Base-by-base conservation (phyloP, 371 early-diverging fungal genomes). In the Mycotypha africana region DNA sequence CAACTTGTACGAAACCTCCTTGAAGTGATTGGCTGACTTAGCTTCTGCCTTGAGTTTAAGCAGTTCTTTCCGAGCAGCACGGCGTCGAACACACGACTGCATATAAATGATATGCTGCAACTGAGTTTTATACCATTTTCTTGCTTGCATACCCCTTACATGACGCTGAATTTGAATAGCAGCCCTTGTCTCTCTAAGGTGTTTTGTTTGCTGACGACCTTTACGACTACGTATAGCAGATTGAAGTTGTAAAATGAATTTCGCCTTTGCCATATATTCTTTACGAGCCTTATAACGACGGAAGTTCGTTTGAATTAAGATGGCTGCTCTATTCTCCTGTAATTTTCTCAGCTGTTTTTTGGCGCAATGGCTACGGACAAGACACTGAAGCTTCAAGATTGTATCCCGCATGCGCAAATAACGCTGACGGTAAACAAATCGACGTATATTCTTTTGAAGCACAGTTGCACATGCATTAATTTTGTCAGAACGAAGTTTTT, bases 1-100 rank as follows among this genome's bases (percentile, higher is more conserved):
- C 8, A 98, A 77, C 62, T 86, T 84, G 67, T 88, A 88, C 4
- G 95, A 91, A 20, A 87, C 79, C 58, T 94, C 92, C 63, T 93
- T 89, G 65, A 93, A 82, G 58, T 95, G 95, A 41, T 84, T 86
- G 10, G 89, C 89, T 21, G 92, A 91, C 36, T 86, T 76, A 12
- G 91, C 88, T 62, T 98, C 97, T 15, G 74, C 76, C 55, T 85
- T 84, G 30, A 89, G 72, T 28, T 56, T 38, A 38, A 66, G 57
- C 25, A 92, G 64, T 43, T 78, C 73, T 45, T 74, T 75, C 23
- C 67, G 63, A 21, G 97, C 95, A 15, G 50, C 49, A 32, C 70
- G 76, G n/a, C 89, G 83, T 38, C 97, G 90, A 32, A 88, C 53
- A 40, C 82, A 84, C 4, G 88, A 79, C 72, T 98, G 98, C 35